phyloP scores from a whole-genome alignment of 257 asterid genomes.

The Solanum medicagineum region DNA sequence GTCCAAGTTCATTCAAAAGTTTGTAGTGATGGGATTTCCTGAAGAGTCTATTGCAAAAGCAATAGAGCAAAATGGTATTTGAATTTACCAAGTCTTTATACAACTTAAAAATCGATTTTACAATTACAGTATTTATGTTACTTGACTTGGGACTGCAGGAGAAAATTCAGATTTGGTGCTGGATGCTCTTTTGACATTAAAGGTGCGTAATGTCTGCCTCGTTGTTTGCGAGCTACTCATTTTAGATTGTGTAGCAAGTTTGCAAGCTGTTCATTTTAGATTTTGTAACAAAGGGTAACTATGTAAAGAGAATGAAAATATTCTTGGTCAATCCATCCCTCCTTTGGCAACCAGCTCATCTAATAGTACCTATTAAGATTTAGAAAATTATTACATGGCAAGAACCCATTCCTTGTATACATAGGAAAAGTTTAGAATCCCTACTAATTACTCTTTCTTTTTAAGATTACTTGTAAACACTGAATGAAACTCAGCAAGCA shows the following conservation, averaged over 20 bases:
- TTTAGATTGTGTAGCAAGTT: background rate
- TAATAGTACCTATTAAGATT: background rate
- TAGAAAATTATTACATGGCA: background rate
- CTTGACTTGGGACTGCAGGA: slow-evolving; percentile 26
- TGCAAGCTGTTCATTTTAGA: background rate
- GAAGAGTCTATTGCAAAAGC: slow-evolving; percentile 24
- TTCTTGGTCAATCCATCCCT: background rate
- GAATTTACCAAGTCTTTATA: background rate
- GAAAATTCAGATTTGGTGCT: slow-evolving; percentile 41
- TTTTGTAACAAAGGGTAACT: background rate
- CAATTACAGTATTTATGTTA: background rate
- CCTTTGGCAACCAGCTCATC: background rate
- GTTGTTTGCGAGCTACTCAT: background rate
- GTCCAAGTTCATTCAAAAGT: slow-evolving; percentile 4
- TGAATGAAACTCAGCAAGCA: background rate
- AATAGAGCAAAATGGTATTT: slow-evolving; percentile 24
- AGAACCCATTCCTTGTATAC: background rate
- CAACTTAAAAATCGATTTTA: background rate
- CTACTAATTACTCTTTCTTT: background rate
- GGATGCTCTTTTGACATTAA: slow-evolving; percentile 47
- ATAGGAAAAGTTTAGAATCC: background rate
- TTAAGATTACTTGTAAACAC: background rate
- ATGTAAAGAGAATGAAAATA: background rate
- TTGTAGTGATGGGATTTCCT: slow-evolving; percentile 23
- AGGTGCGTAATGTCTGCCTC: slow-evolving; percentile 25